These are phyloP conservation scores for Fusarium redolens DNA, from an alignment of 2,329 filamentous ascomycete genomes.

Conservation along the genomic window DNA sequence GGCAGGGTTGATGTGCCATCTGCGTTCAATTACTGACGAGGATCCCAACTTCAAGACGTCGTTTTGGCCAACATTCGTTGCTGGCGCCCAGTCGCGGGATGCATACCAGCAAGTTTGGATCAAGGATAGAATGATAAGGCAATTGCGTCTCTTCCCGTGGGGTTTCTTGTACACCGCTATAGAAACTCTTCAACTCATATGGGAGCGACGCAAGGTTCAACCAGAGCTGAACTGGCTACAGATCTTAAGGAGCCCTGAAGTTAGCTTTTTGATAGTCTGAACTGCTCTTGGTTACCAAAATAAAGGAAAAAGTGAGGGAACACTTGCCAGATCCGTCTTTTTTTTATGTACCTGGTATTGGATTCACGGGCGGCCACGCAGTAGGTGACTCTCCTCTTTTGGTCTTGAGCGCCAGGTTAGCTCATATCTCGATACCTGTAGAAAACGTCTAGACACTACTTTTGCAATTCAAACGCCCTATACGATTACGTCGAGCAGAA, in stretches of 20 bases:
- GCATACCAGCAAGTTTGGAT: neutral
- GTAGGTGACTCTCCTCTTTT: no score
- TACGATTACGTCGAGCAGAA: no score
- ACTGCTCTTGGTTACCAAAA: no score
- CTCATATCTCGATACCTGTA: no score
- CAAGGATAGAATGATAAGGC: neutral
- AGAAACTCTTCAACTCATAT: slow-evolving; percentile 4
- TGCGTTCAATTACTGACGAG: neutral
- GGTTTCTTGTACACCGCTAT: slow-evolving; percentile 14
- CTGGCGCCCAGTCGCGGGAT: slow-evolving; percentile 1
- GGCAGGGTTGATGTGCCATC: neutral
- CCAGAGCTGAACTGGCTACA: neutral
- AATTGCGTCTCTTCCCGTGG: neutral
- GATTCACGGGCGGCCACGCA: no score
- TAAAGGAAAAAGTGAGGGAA: no score
- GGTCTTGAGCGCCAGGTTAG: no score
- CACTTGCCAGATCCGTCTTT: no score
- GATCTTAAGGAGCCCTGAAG: slow-evolving; percentile 4
- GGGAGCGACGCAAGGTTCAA: neutral
- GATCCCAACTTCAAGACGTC: slow-evolving; percentile 16
- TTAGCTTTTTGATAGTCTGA: neutral
- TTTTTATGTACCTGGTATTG: no score
- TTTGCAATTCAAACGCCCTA: no score
- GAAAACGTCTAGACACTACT: no score
- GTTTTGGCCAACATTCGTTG: slow-evolving; percentile 9